Conservation (phyloP, 179 eudicot genomes). For the Nepenthes alata region DNA sequence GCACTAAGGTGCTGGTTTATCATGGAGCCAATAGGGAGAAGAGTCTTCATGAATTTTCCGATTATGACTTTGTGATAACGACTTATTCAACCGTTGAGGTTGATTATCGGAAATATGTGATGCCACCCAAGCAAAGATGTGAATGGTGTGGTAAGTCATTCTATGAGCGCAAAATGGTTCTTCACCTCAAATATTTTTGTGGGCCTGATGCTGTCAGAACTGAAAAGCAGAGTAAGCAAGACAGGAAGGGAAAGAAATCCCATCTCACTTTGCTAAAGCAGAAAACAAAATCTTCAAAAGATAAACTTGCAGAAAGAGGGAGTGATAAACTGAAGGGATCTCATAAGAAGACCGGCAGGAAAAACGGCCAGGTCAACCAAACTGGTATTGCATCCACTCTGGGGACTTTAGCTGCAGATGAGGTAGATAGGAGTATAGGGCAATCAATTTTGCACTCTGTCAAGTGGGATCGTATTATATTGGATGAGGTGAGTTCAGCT, state of each 20-base stretch:
- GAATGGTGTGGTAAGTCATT: constrained; percentile 65
- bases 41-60: constrained; percentile 33
- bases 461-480: constrained; percentile 74
- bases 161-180: constrained; percentile 28
- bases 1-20: constrained; percentile 59
- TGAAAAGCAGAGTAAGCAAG: constrained; percentile 63
- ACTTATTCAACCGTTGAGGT: constrained; percentile 78
- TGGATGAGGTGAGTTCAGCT: constrained; percentile 64
- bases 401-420: constrained; percentile 10
- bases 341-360: constrained; percentile 17
- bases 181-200: constrained; percentile 62
- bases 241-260: constrained; percentile 28
- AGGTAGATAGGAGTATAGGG: constrained; percentile 9
- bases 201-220: constrained; percentile 72
- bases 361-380: constrained; percentile 6
- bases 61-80: constrained; percentile 73
- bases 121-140: constrained; percentile 79
- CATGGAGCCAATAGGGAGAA: constrained; percentile 76
- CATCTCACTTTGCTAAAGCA: constrained; percentile 13
- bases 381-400: constrained; percentile 9
- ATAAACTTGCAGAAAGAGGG: constrained; percentile 8
- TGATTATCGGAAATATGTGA: constrained; percentile 56
- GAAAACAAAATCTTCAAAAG: constrained; percentile 8
- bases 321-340: constrained; percentile 17
- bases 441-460: constrained; percentile 70